Evolutionary conservation across 768 basidiomycete species (phyloP).

Genomic region (Cystobasidium ongulense): DNA sequence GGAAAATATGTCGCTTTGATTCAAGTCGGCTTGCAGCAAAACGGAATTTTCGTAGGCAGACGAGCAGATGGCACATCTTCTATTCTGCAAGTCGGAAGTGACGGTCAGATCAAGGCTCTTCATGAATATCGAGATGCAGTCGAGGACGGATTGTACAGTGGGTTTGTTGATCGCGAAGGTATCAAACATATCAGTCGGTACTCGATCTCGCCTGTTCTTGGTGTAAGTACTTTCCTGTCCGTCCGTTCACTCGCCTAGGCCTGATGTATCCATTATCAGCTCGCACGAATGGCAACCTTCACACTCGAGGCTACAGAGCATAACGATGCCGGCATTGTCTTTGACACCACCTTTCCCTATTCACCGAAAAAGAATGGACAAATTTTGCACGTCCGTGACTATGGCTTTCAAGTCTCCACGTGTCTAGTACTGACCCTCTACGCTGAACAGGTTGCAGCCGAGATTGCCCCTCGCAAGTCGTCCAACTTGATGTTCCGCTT

Average conservation of each 20-base stretch:
- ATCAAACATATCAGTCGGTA: conserved; percentile 23
- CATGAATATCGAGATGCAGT: conserved; percentile 16
- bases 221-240: not conserved
- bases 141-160: not conserved
- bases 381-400: not conserved
- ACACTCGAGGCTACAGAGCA: not conserved
- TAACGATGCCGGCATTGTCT: not conserved
- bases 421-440: not conserved
- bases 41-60: conserved; percentile 4
- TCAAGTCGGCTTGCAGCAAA: not conserved
- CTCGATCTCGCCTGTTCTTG: conserved; percentile 10
- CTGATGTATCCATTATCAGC: not conserved
- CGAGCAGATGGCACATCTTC: conserved; percentile 9
- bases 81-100: not conserved
- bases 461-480: conserved; percentile 25
- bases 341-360: conserved; percentile 18
- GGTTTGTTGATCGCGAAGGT: conserved; percentile 20
- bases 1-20: not conserved
- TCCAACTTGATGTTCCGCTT: conserved; percentile 6
- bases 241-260: too few relatives aligned
- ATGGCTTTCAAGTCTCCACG: not conserved
- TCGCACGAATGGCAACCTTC: conserved; percentile 27
- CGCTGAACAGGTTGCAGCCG: not conserved
- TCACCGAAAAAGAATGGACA: conserved; percentile 6
- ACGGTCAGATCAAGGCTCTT: not conserved